phyloP scores from a whole-genome alignment of 225 moss, liverwort and hornwort species.

The Climacium dendroides region DNA sequence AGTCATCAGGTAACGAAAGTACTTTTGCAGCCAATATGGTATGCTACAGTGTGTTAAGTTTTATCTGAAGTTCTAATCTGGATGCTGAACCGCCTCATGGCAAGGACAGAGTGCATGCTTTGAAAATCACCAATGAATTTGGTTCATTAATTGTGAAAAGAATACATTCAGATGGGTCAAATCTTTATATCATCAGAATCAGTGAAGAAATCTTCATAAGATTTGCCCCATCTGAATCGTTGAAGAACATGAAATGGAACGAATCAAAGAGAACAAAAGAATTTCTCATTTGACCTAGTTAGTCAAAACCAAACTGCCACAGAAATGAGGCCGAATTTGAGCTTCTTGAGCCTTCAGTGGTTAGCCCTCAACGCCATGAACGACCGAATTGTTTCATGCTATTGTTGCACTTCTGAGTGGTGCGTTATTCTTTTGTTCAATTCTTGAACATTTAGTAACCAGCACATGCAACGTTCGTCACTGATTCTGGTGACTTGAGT shows the following conservation, averaged over 20 bases:
- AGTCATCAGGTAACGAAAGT: slow-evolving; percentile 7
- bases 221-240: background rate
- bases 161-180: background rate
- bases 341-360: background rate
- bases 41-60: background rate
- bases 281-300: background rate
- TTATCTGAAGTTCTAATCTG: background rate
- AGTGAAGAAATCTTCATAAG: too few relatives aligned
- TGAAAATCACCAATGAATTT: background rate
- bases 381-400: background rate
- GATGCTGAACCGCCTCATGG: background rate
- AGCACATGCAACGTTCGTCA: background rate
- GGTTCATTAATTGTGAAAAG: background rate
- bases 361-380: background rate
- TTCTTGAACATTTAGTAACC: background rate
- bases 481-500: background rate
- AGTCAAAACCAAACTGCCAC: background rate
- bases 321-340: background rate
- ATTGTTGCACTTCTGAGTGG: background rate
- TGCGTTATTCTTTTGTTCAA: background rate
- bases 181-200: background rate
- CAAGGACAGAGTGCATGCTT: background rate
- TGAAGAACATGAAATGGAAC: background rate
- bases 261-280: background rate
- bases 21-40: background rate